These are phyloP conservation scores for Saitozyma podzolica DNA, from an alignment of 768 basidiomycete species.

Conservation along the genomic window DNA sequence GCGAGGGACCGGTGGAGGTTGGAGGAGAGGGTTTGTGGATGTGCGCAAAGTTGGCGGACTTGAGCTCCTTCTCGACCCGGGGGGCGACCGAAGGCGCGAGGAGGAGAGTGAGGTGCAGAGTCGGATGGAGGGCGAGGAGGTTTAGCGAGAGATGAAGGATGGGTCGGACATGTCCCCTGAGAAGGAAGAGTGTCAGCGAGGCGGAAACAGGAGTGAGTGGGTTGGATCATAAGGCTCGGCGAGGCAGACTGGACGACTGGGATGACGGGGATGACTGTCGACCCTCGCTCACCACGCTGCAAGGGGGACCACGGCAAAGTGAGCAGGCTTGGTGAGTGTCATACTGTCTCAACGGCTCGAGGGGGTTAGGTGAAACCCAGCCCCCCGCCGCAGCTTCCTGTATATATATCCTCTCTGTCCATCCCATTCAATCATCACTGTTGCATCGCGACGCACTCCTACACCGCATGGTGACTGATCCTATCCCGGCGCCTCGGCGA, in stretches of 20 bases:
- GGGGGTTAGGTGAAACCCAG: too few relatives aligned
- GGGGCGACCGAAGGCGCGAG: constrained; percentile 11
- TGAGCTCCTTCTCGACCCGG: constrained; percentile 22
- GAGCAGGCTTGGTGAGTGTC: constrained; percentile 16
- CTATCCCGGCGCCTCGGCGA: too few relatives aligned
- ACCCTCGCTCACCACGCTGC: constrained; percentile 22
- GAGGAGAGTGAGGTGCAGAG: constrained; percentile 22
- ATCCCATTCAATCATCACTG: too few relatives aligned
- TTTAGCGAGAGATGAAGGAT: constrained; percentile 12
- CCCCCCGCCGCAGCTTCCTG: too few relatives aligned
- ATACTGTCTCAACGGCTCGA: not conserved
- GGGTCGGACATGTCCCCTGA: constrained; percentile 23
- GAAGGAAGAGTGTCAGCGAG: not conserved
- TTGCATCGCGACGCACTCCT: too few relatives aligned
- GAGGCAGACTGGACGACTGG: not conserved
- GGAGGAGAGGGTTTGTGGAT: constrained; percentile 4
- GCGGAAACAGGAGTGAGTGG: not conserved
- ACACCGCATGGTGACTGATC: too few relatives aligned
- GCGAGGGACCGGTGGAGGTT: not conserved
- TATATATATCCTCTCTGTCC: too few relatives aligned
- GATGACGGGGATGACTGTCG: not conserved
- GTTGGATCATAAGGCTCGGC: too few relatives aligned
- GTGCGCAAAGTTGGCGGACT: constrained; percentile 14
- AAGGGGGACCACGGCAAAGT: constrained; percentile 17
- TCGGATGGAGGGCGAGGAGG: constrained; percentile 11